Evolutionary conservation across 805 yeast genomes (phyloP), one percentile per base, ranked within the genome.

Genomic region (Brettanomyces sp.): DNA sequence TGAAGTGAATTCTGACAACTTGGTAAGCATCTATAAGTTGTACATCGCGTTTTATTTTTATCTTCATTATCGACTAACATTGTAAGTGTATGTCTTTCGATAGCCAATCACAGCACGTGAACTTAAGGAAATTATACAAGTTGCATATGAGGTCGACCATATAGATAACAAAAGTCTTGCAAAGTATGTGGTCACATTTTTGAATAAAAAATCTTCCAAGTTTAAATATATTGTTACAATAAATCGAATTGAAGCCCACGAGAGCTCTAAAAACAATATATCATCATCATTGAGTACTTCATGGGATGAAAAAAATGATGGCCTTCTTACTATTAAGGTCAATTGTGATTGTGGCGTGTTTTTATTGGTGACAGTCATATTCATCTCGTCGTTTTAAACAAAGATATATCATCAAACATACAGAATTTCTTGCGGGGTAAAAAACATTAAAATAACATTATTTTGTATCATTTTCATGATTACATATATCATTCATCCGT

Each of bases 271-370:
- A 4, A 56, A 56, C 23, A 51, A 72, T 18, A 51, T 61, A 3
- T 63, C 72, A 8, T 59, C 67, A 4, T 39, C 51, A n/a, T 64
- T 77, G 42, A 82, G 81, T 9, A 73, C 81, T 0, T 63, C 72
- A 4, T 80, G 85, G 85, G 79, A 79, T 50, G 56, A 65, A 7
- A 60, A 64, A 11, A 76, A 67, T 41, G 88, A 81, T 58, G 86
- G 85, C 2, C 62, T 68, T 33, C 60, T 72, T 11, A 67, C 67
- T 23, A 46, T 73, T 21, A 63, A 62, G 43, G 47, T 69, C 12
- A 28, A 9, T 28, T 28, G 32, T 28, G 11, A 6, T 9, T 7
- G 11, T 28, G 32, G 32, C 32, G 32, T 28, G 7, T 28, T 28
- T 28, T 28, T 28, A 28, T 7, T 28, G 11, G 32, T 28, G 32